Base-by-base conservation (phyloP, 225 moss, liverwort and hornwort species). In the Pseudoscleropodium purum region DNA sequence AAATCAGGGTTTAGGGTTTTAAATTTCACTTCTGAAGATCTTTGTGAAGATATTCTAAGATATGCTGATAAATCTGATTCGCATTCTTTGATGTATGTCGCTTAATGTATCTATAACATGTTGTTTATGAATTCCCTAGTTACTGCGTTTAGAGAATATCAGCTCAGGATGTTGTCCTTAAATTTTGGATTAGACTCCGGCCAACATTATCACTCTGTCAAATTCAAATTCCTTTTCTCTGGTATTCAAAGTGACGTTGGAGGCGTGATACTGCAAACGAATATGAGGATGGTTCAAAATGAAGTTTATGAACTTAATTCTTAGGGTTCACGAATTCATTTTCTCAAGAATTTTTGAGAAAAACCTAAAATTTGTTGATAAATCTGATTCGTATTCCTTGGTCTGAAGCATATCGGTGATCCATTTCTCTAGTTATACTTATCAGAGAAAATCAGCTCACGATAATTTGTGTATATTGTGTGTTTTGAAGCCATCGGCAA, bases 121-220 rank as follows among this genome's bases (percentile, higher is more conserved):
- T 52, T 37, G 76, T 66, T 13, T 15, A 89, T 76, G 54, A 57
- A 84, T 67, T 41, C 41, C 43, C 57, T 5, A n/a, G 45, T 75
- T 37, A 51, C 29, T 14, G 49, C 34, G 11, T 45, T 67, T 27
- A 77, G 29, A 59, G 77, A 77, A 69, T 60, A 60, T 68, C 47
- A 61, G 52, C 75, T 82, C 37, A 36, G 47, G 43, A 54, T 84
- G 39, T 14, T 85, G 72, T 69, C 21, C 51, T 63, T 37, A 31
- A 6, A 26, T 63, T 63, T 47, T 82, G 33, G 98, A 96, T 80
- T 95, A 96, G 95, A 93, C 97, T 87, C 91, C 96, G 49, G 93
- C 96, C 67, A 94, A 95, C 68, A 96, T 96, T 91, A 90, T 94
- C 70, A 93, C 92, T 27, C 74, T 97, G 49, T 94, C 94, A 84